Evolutionary conservation across 1,284 basidiomycete genomes (phyloP), one percentile per base, ranked within the genome.

Genomic region (Sparassis latifolia): DNA sequence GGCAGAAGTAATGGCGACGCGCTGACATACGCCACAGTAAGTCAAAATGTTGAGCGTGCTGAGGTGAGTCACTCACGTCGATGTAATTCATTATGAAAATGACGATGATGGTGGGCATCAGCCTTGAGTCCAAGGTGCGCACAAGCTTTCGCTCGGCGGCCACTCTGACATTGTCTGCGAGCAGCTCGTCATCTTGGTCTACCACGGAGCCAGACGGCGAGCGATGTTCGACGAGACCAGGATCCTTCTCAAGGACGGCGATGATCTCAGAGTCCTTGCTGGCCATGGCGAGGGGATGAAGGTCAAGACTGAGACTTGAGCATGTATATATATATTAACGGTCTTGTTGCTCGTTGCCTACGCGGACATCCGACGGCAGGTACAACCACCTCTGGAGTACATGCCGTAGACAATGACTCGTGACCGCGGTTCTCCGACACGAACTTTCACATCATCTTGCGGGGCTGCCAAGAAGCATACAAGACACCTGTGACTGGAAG

Each of bases 81-180:
- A 85, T 83, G 55, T 82, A 84, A 57, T 86, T 86, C 78, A 85
- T 77, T 51, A 86, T 71, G 58, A 74, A 84, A 50, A 86, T 80
- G 32, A 82, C 42, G 40, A 80, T 72, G 49, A 86, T 77, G 0
- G 78, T 80, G 0, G 82, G 81, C 53, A 86, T 59, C 1, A 86
- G 64, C 41, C 84, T 69, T 51, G 65, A 65, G 55, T 86, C 84
- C 43, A 86, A 28, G n/a, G 32, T 31, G 42, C 47, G 47, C 12
- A 49, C 47, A 9, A 49, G 47, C 2, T 20, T 40, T 6, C 42
- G 31, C 42, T 49, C 47, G 28, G 47, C 47, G 10, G 47, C 31
- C 32, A 33, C 10, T 28, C 47, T n/a, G 3, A 49, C 47, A 7
- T 44, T 42, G 3, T 40, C 41, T 33, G 40, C 47, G 31, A 49